Evolutionary conservation across 2,329 filamentous ascomycete species (phyloP).

Genomic region (Fusarium falciforme): DNA sequence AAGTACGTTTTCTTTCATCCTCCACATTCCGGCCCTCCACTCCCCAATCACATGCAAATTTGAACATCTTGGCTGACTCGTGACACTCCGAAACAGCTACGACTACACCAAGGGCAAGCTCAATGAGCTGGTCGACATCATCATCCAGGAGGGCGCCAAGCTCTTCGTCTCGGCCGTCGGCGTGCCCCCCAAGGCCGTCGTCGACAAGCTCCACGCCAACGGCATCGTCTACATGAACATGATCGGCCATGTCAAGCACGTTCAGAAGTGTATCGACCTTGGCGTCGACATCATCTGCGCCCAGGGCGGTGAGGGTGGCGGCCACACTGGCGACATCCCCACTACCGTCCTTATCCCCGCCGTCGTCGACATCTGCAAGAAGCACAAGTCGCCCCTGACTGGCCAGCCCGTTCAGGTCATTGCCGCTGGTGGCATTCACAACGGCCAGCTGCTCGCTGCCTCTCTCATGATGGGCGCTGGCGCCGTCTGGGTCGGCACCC

Average conservation of each 20-base stretch:
- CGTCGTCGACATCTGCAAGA: constrained; percentile 83
- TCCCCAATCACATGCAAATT: constrained; percentile 38
- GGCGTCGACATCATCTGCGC: constrained; percentile 98
- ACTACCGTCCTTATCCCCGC: constrained; percentile 93
- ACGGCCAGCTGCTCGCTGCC: constrained; percentile 89
- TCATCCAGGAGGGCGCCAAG: constrained; percentile 90
- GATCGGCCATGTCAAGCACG: constrained; percentile 99
- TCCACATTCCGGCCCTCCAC: constrained; percentile 4
- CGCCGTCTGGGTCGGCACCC: constrained; percentile 96
- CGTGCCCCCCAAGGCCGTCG: constrained; percentile 87
- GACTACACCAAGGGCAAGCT: constrained; percentile 99
- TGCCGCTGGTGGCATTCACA: constrained; percentile 93
- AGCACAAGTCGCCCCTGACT: constrained; percentile 87
- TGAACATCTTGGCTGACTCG: constrained; percentile 16
- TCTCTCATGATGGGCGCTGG: constrained; percentile 91
- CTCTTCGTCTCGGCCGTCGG: constrained; percentile 98
- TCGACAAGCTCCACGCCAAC: constrained; percentile 88
- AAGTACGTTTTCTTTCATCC: constrained; percentile 65
- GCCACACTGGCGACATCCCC: constrained; percentile 94
- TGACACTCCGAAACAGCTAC: constrained; percentile 71
- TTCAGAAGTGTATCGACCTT: constrained; percentile 91
- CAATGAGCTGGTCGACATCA: constrained; percentile 86
- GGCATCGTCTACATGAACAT: constrained; percentile 99
- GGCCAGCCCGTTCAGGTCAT: constrained; percentile 90
- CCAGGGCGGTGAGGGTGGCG: constrained; percentile 96